Base-by-base conservation (phyloP, 352 stramenopile genomes). In the Aphanomyces invadans region DNA sequence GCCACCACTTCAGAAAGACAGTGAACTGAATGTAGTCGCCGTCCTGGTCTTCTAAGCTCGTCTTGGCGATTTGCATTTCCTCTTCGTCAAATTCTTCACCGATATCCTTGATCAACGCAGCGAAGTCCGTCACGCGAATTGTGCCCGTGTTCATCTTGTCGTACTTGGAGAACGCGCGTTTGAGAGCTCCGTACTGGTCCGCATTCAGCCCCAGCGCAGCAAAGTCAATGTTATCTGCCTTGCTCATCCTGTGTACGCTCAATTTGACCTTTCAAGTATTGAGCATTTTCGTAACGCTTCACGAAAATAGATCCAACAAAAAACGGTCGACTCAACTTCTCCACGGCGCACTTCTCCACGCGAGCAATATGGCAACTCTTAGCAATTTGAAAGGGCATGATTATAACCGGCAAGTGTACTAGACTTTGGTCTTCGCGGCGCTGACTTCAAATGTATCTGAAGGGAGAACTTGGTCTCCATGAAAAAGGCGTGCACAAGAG, bases 81-180 rank as follows among this genome's bases (percentile, higher is more conserved):
- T 67, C 42, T 2, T 67, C 49, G 33, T 67, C 60, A 45, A 67
- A 67, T 31, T 19, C 28, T 39, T 67, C 60, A 21, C 39, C 60
- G 10, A 67, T 19, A n/a, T 67, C 60, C n/a, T 51, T 48, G 49
- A 39, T 67, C 4, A 67, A 44, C 23, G 19, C 10, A 31, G 36
- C 60, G 21, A 67, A 57, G 21, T 59, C 60, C 19, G 31, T 28
- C 17, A 67, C 46, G 21, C 38, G n/a, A 28, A 67, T 67, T n/a
- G 60, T 32, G 25, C 60, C 60, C 12, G 60, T 67, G 32, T 67
- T 67, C 60, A 67, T 67, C 26, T 67, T 67, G 60, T 67, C 60
- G 33, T 67, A 67, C 33, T 67, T 67, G 23, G 17, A 51, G 26
- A 67, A 67, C 10, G 60, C 60, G 21, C 11, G 15, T 3, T 51